Evolutionary conservation across 2,329 filamentous ascomycete genomes (phyloP), one percentile per base, ranked within the genome.

Genomic region (Cladophialophora exuberans): DNA sequence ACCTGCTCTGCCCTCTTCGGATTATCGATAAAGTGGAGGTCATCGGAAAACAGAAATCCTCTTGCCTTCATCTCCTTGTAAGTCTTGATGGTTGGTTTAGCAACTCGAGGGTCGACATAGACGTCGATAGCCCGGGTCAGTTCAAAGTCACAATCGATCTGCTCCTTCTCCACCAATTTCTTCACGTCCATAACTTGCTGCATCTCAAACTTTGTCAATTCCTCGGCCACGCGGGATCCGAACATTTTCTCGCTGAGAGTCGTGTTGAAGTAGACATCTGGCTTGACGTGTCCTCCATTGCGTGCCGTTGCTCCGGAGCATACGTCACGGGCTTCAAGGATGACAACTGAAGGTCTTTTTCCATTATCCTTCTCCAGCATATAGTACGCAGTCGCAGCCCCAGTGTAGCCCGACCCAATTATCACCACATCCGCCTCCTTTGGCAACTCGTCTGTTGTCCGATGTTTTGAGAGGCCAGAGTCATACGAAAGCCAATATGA

Each of bases 371-470:
- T 48, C 1, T 66, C 67, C 10, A 73, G 56, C 4, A 76, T 69
- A 54, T 80, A 73, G 39, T 77, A 76, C 0, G 73, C 73, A 3
- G 74, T 70, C 1, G 72, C 70, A 0, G 73, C 71, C 2, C 79
- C 78, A 3, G 77, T 69, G 50, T 73, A 78, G 0, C 79, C 79
- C 11, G 74, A 72, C 0, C 78, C 79, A 6, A 80, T 70, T 31
- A 81, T 73, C 13, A 74, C 69, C 46, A 81, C 72, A 41, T 80
- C 76, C 25, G 68, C 70, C 25, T 72, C 54, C 0, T 60, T 39
- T 0, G 77, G 78, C 0, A 80, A 62, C 1, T 31, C 20, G 15
- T 52, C 43, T 5, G 55, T 61, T 3, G 55, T 61, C 26, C 58
- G 52, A 31, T 56, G 54, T 26, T 56, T 50, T 5, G 55, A 50